These are phyloP conservation scores for Hyaloscypha bicolor DNA, from an alignment of 495 filamentous ascomycete genomes.

Conservation along the genomic window DNA sequence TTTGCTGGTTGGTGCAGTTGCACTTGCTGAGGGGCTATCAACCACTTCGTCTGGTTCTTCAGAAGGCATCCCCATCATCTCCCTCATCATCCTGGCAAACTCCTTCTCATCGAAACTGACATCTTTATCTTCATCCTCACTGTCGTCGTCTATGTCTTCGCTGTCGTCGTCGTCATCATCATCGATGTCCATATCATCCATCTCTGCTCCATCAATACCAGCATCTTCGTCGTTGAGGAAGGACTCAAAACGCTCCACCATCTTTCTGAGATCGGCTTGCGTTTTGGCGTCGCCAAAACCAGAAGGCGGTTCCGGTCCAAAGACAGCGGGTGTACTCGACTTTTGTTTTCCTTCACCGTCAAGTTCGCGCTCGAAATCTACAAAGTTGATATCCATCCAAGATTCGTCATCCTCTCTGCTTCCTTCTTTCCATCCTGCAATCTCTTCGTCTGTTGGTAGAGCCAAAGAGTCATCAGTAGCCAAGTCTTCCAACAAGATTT, in stretches of 20 bases:
- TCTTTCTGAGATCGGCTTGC: conserved; percentile 83
- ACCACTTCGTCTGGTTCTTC: conserved; percentile 38
- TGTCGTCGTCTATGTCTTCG: conserved; percentile 46
- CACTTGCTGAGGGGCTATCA: conserved; percentile 24
- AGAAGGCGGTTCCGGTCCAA: conserved; percentile 24
- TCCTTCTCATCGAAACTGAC: conserved; percentile 83
- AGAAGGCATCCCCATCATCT: conserved; percentile 86
- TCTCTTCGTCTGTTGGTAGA: conserved; percentile 74
- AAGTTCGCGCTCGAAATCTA: conserved; percentile 84
- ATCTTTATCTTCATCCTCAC: conserved; percentile 70
- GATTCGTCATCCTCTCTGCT: conserved; percentile 73
- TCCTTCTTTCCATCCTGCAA: conserved; percentile 64
- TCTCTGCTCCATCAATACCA: conserved; percentile 74
- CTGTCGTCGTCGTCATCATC: conserved; percentile 59
- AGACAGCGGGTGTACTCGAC: conserved; percentile 17
- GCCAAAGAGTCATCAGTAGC: conserved; percentile 41
- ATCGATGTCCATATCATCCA: conserved; percentile 71
- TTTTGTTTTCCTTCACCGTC: conserved; percentile 49
- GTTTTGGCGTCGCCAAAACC: conserved; percentile 78
- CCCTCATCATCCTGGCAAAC: conserved; percentile 85
- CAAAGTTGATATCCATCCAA: conserved; percentile 93
- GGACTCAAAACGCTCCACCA: conserved; percentile 88
- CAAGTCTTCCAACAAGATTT: conserved; percentile 73
- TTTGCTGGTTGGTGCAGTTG: conserved; percentile 9
- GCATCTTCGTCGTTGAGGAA: conserved; percentile 88